A percentile compares a stretch with the other conserved stretches of the same genome.
These are phyloP conservation scores for Backusella westeae DNA, from an alignment of 192 early-diverging fungal species.

Conservation along the genomic window DNA sequence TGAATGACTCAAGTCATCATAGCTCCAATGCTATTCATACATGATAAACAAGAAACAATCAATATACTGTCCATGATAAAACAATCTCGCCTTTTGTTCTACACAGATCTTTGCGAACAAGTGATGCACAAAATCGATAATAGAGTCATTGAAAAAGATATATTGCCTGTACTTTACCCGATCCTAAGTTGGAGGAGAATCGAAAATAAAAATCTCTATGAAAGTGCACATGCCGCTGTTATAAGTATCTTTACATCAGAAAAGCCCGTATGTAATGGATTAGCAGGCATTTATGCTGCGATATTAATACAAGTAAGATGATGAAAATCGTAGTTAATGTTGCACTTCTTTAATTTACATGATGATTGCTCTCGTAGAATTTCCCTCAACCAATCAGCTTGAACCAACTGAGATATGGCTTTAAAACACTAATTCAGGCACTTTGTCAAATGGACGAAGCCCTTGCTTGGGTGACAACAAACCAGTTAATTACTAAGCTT, in stretches of 20 bases:
- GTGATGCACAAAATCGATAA: slow-evolving; percentile 43
- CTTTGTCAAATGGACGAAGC: slow-evolving; percentile 48
- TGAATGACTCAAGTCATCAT: not conserved
- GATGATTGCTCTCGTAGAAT: slow-evolving; percentile 19
- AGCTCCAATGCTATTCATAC: not conserved
- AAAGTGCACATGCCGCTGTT: slow-evolving; percentile 46
- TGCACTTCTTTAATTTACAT: not conserved
- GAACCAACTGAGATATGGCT: slow-evolving; percentile 44
- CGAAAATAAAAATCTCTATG: slow-evolving; percentile 40
- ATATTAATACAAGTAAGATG: slow-evolving; percentile 38
- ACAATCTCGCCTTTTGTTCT: slow-evolving; percentile 41
- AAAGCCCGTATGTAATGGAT: slow-evolving; percentile 40
- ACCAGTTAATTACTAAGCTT: slow-evolving; percentile 40
- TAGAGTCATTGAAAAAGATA: slow-evolving; percentile 36
- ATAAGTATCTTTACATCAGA: slow-evolving; percentile 43
- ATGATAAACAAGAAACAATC: not conserved
- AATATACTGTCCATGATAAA: slow-evolving; percentile 20
- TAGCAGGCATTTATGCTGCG: slow-evolving; percentile 45
- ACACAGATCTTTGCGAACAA: slow-evolving; percentile 44
- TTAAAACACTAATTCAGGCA: slow-evolving; percentile 44
- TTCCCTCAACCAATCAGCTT: slow-evolving; percentile 43
- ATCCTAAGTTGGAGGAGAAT: slow-evolving; percentile 30
- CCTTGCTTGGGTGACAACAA: slow-evolving; percentile 47
- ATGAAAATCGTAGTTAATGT: not conserved
- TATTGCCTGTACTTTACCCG: slow-evolving; percentile 44